Conservation (phyloP, 2,329 filamentous ascomycete species). For the Annulohypoxylon truncatum region DNA sequence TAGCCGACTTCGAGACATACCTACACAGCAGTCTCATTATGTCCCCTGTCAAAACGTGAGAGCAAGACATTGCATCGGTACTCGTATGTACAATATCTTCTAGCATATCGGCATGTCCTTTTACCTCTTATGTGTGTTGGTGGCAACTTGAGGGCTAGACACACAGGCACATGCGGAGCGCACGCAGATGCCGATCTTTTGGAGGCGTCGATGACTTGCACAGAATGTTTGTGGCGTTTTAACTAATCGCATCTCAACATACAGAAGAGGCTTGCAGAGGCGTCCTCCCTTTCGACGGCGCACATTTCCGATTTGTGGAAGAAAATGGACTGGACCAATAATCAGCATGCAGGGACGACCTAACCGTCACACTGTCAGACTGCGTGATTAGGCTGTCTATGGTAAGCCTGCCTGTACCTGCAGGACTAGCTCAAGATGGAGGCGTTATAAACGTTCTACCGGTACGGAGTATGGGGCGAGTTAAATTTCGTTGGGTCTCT, state of each 20-base stretch:
- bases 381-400: constrained; percentile 37
- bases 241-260: constrained; percentile 3
- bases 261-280: neutral
- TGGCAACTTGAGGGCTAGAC: constrained; percentile 13
- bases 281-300: constrained; percentile 16
- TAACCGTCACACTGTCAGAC: constrained; percentile 36
- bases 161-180: neutral
- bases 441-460: constrained; percentile 7
- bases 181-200: neutral
- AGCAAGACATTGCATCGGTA: constrained; percentile 24
- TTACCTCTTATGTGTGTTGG: constrained; percentile 11
- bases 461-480: constrained; percentile 11
- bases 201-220: constrained; percentile 1
- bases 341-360: constrained; percentile 30
- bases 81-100: neutral
- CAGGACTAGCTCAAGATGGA: constrained; percentile 29
- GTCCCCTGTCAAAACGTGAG: constrained; percentile 26
- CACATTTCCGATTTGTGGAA: constrained; percentile 17
- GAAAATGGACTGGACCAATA: constrained; percentile 3
- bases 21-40: neutral
- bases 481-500: constrained; percentile 25
- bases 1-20: constrained; percentile 8
- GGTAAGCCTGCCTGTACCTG: constrained; percentile 32
- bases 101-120: neutral
- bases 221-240: neutral